Base-by-base conservation (phyloP, 2,329 filamentous ascomycete genomes). In the Beauveria bassiana region DNA sequence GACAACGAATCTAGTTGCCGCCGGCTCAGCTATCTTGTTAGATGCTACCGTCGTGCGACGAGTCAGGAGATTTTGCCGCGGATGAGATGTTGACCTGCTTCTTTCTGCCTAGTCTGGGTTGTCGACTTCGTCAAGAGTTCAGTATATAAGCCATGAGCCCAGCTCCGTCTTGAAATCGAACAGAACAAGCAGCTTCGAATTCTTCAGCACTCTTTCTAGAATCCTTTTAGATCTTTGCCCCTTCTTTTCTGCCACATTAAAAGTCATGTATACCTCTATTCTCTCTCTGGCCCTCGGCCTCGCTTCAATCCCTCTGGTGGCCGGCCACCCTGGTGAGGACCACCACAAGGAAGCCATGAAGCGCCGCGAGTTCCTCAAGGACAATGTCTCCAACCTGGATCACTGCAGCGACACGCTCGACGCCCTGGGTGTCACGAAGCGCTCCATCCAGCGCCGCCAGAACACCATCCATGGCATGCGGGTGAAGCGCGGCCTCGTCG, bases 261-360 rank as follows among this genome's bases (percentile, higher is more conserved):
- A 34, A 34, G 5, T 34, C 45, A 58, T 58, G 55, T 38, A 58
- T 40, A 49, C 55, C n/a, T 45, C 24, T n/a, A 34, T 51, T 26
- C 24, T 59, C 26, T 16, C 49, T 1, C 24, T 64, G 34, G 47
- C 62, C 50, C 47, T 63, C 5, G 34, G 42, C 43, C 60, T 67
- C 42, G 59, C 63, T 18, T 42, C 64, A n/a, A 22, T 62, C 34
- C 56, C 61, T 18, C 40, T 67, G 12, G 63, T 54, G 56, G 54
- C 64, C 31, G 75, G 75, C 22, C 76, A 81, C 61, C 78, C 78
- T 0, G 78, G 78, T 63, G 77, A 79, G 62, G 72, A 79, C 58
- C 65, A 78, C 62, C 69, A 69, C 58, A 69, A 76, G 16, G 79
- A 81, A 66, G 73, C 77, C 26, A 73, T 73, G 40, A 75, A 77